Evolutionary conservation across 768 basidiomycete species (phyloP).

Genomic region (Agrocybe chaxingu): DNA sequence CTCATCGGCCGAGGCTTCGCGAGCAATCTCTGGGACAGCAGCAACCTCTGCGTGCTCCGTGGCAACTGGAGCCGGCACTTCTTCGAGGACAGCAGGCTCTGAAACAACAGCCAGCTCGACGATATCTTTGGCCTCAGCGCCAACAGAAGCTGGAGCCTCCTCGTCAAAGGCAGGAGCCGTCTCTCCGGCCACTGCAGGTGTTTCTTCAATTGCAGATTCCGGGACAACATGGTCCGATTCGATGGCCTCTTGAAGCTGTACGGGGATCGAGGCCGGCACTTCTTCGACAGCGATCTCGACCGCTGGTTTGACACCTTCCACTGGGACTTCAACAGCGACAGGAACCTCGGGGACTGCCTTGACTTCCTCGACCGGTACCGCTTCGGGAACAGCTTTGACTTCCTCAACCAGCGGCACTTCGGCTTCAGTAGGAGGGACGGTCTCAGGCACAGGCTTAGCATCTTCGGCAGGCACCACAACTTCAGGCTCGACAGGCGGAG

Average conservation of each 20-base stretch:
- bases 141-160: conserved; percentile 3
- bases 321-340: neutral
- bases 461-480: conserved; percentile 12
- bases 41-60: conserved; percentile 8
- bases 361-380: neutral
- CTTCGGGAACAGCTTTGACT: neutral
- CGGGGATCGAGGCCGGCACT: neutral
- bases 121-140: conserved; percentile 2
- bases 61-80: neutral
- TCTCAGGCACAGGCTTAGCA: too few species aligned
- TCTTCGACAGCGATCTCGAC: conserved; percentile 1
- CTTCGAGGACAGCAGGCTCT: conserved; percentile 1
- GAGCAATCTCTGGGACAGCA: neutral
- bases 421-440: neutral
- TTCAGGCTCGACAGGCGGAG: neutral
- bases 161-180: neutral
- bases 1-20: too few species aligned
- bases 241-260: neutral
- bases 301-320: neutral
- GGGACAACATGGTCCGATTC: neutral
- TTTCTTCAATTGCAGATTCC: neutral
- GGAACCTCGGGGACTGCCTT: neutral
- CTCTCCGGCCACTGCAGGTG: conserved; percentile 4
- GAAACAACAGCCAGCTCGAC: neutral
- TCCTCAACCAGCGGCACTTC: neutral